Evolutionary conservation across 2,329 filamentous ascomycete genomes (phyloP).

Genomic region (Trichoderma sp.): DNA sequence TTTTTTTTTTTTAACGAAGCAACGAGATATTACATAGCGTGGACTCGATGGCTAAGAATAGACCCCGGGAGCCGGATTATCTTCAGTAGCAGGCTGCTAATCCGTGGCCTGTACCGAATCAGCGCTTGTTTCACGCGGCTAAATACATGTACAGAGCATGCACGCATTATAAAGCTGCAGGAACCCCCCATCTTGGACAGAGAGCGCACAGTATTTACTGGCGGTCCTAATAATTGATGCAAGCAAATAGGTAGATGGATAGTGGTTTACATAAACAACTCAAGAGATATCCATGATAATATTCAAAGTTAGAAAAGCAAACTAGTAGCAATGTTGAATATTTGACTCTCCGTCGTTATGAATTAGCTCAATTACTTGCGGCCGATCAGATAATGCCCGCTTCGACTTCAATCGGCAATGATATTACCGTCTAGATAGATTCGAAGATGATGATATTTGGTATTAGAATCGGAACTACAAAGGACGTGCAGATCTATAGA

Average conservation of each 20-base stretch:
- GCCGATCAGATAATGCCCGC: background rate
- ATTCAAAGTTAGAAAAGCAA: background rate
- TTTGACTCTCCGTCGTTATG: background rate
- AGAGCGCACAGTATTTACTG: background rate
- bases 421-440: background rate
- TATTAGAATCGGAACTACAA: background rate
- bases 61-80: constrained; percentile 11
- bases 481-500: background rate
- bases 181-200: background rate
- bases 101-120: background rate
- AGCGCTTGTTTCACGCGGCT: constrained; percentile 15
- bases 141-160: background rate
- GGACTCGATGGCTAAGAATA: background rate
- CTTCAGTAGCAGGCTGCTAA: background rate
- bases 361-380: background rate
- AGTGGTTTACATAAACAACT: background rate
- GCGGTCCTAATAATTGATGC: background rate
- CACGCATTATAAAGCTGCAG: background rate
- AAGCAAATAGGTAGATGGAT: background rate
- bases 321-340: background rate
- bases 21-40: background rate
- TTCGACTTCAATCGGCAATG: background rate
- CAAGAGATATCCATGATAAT: background rate
- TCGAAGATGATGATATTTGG: background rate
- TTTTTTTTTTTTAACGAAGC: too few species aligned